Conservation (phyloP, 2,329 filamentous ascomycete genomes). For the Dactylonectria estremocensis region DNA sequence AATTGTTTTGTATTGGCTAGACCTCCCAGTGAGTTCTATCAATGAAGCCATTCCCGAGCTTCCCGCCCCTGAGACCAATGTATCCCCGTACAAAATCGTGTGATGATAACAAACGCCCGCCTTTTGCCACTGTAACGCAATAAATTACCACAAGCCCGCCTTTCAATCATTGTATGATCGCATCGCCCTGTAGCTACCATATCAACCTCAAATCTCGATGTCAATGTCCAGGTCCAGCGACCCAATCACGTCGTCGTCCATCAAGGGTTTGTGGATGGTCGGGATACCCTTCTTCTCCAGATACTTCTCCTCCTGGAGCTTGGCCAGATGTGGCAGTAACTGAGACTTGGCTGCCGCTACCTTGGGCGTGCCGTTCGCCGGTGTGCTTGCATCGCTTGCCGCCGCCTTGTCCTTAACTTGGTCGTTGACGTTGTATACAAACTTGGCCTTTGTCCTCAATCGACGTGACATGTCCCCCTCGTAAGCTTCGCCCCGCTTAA, state of each 20-base stretch:
- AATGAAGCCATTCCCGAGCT: slow-evolving; percentile 18
- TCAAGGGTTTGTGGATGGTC: slow-evolving; percentile 83
- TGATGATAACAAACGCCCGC: slow-evolving; percentile 27
- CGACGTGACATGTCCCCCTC: slow-evolving; percentile 73
- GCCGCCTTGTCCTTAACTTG: slow-evolving; percentile 62
- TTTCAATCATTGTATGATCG: slow-evolving; percentile 1
- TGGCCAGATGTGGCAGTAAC: slow-evolving; percentile 67
- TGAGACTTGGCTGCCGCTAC: slow-evolving; percentile 58
- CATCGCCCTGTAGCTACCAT: neutral
- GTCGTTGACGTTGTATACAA: slow-evolving; percentile 75
- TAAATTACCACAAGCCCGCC: slow-evolving; percentile 10
- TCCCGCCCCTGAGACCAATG: slow-evolving; percentile 14
- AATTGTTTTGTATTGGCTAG: slow-evolving; percentile 8
- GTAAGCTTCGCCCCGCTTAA: slow-evolving; percentile 75
- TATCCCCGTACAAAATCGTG: slow-evolving; percentile 8
- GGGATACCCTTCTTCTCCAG: slow-evolving; percentile 73
- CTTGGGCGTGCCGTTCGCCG: slow-evolving; percentile 69
- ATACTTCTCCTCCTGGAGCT: slow-evolving; percentile 67
- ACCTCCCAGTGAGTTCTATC: slow-evolving; percentile 2
- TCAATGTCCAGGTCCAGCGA: slow-evolving; percentile 92
- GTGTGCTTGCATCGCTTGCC: slow-evolving; percentile 67
- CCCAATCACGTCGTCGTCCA: slow-evolving; percentile 94
- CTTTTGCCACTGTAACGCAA: slow-evolving; percentile 24
- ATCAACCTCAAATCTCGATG: slow-evolving; percentile 77
- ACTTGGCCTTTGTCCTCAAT: slow-evolving; percentile 77